Conservation (phyloP, 345 rosid species). For the Hevea brasiliensis region DNA sequence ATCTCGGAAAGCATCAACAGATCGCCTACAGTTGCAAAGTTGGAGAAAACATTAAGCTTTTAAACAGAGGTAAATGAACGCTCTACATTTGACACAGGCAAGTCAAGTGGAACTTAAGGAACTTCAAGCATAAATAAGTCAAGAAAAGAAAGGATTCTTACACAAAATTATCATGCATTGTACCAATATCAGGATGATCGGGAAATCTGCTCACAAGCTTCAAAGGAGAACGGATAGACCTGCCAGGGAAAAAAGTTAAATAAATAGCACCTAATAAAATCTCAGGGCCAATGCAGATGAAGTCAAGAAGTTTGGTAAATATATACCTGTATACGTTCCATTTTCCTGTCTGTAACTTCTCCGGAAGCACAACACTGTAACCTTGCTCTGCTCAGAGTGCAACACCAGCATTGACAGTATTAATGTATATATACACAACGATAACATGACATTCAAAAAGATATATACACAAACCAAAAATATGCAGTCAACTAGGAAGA, state of each 20-base stretch:
- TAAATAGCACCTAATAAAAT: slow-evolving; percentile 1
- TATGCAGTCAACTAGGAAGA: neutral
- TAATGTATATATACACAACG: slow-evolving; percentile 3
- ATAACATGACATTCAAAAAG: neutral
- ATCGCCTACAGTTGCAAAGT: slow-evolving; percentile 46
- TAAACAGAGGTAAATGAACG: neutral
- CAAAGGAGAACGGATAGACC: slow-evolving; percentile 78
- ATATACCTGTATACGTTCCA: slow-evolving; percentile 91
- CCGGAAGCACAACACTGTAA: slow-evolving; percentile 88
- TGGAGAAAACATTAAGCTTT: slow-evolving; percentile 18
- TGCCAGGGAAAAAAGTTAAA: slow-evolving; percentile 19
- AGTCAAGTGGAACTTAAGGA: neutral
- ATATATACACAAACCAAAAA: neutral
- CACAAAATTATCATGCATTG: slow-evolving; percentile 93
- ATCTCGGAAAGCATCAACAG: slow-evolving; percentile 72
- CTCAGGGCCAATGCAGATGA: neutral
- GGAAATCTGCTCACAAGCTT: slow-evolving; percentile 74
- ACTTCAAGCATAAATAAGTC: neutral
- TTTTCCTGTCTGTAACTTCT: slow-evolving; percentile 81
- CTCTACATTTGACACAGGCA: neutral
- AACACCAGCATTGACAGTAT: slow-evolving; percentile 18
- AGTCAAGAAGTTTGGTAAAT: slow-evolving; percentile 1
- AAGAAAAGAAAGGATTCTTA: slow-evolving; percentile 37
- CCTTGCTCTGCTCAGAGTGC: slow-evolving; percentile 61
- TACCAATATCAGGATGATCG: slow-evolving; percentile 81